Evolutionary conservation across 2,329 filamentous ascomycete genomes (phyloP).

Genomic region (Sporothrix curviconia): DNA sequence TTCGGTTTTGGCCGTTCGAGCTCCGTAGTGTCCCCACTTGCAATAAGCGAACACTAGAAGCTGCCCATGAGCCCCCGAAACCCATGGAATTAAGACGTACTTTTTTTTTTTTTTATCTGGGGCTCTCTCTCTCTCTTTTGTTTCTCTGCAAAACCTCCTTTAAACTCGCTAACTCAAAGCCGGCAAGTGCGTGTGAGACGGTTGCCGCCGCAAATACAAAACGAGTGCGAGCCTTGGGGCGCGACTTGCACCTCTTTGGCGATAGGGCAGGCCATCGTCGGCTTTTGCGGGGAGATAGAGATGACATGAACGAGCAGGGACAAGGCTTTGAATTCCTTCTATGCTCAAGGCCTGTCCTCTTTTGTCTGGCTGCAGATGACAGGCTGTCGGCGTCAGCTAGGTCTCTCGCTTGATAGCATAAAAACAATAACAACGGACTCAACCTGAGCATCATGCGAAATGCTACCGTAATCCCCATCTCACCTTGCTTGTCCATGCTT

Average conservation of each 20-base stretch:
- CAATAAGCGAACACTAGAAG: slow-evolving; percentile 1
- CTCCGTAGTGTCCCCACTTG: not conserved
- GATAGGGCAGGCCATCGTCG: no score
- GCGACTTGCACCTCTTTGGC: no score
- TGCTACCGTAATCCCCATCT: no score
- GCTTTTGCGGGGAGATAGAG: not conserved
- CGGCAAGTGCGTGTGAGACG: not conserved
- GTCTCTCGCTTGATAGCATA: no score
- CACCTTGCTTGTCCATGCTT: no score
- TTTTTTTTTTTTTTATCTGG: no score
- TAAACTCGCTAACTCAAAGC: no score
- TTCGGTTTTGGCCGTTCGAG: not conserved
- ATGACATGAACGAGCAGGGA: not conserved
- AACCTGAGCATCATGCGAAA: no score
- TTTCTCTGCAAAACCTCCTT: not conserved
- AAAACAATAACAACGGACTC: no score
- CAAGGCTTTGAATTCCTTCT: not conserved
- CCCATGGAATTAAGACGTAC: slow-evolving; percentile 7
- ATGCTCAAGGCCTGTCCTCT: not conserved
- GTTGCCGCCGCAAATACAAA: not conserved
- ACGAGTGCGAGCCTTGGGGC: not conserved
- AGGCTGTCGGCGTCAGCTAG: not conserved
- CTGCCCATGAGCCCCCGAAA: no score
- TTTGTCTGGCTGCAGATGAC: not conserved
- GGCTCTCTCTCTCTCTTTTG: not conserved